Evolutionary conservation across 495 filamentous ascomycete genomes (phyloP).

Genomic region (Penicillium angulare): DNA sequence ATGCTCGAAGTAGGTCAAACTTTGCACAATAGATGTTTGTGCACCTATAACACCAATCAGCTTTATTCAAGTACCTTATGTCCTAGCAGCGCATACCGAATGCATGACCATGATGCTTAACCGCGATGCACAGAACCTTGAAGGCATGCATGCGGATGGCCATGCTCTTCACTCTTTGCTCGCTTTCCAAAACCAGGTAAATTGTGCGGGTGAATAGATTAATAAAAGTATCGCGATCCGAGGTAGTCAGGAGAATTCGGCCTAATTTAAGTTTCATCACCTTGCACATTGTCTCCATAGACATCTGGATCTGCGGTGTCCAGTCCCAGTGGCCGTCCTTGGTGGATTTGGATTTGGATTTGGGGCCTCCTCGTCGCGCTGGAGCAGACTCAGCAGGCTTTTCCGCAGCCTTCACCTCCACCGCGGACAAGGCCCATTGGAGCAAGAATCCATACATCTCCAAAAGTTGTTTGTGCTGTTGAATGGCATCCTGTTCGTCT

Average conservation of each 20-base stretch:
- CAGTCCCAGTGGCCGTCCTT: slow-evolving; percentile 89
- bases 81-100: slow-evolving; percentile 63
- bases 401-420: slow-evolving; percentile 90
- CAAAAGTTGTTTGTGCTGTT: slow-evolving; percentile 83
- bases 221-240: slow-evolving; percentile 94
- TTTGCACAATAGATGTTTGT: slow-evolving; percentile 97
- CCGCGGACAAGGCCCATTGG: slow-evolving; percentile 90
- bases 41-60: slow-evolving; percentile 60
- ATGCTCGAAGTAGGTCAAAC: slow-evolving; percentile 97
- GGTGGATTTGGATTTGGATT: slow-evolving; percentile 69
- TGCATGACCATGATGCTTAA: slow-evolving; percentile 97
- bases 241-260: slow-evolving; percentile 91
- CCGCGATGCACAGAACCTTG: slow-evolving; percentile 92
- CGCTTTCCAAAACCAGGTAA: slow-evolving; percentile 91
- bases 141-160: slow-evolving; percentile 93
- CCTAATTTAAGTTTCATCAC: slow-evolving; percentile 88
- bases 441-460: slow-evolving; percentile 94
- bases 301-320: slow-evolving; percentile 77
- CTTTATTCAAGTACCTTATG: neutral
- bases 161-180: slow-evolving; percentile 87
- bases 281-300: slow-evolving; percentile 93
- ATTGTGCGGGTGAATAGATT: slow-evolving; percentile 89
- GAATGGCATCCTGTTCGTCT: slow-evolving; percentile 83
- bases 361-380: slow-evolving; percentile 68
- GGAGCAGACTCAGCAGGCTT: slow-evolving; percentile 70